phyloP scores from a whole-genome alignment of 441 rosid genomes.

The Syzygium malaccense region DNA sequence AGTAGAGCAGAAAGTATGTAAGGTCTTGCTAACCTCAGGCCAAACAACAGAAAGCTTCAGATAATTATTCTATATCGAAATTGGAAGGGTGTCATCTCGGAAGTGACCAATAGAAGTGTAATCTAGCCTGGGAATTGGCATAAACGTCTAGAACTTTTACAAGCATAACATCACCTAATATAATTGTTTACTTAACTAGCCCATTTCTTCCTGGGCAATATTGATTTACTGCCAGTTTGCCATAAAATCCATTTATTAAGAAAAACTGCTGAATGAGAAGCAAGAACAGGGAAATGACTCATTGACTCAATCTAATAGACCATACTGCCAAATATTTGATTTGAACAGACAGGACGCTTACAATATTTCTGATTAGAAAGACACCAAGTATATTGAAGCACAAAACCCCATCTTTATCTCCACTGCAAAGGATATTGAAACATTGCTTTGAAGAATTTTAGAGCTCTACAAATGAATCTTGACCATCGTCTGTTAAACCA shows the following conservation, averaged over 20 bases:
- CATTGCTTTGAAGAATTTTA: no score
- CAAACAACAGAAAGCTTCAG: neutral
- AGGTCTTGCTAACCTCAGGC: neutral
- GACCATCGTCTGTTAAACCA: no score
- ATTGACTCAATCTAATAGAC: no score
- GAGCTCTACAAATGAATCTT: no score
- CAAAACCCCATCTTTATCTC: no score
- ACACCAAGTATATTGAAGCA: no score
- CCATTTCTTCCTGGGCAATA: neutral
- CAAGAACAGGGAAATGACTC: neutral
- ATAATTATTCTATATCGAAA: neutral
- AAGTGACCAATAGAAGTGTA: neutral
- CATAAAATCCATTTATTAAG: neutral
- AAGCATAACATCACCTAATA: neutral
- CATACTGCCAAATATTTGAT: no score
- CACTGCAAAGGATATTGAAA: no score
- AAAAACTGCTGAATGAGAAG: neutral
- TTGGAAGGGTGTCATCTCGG: accelerated
- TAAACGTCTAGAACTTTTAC: neutral
- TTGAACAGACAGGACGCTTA: no score
- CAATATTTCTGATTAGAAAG: no score
- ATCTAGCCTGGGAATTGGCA: neutral
- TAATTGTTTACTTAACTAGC: neutral
- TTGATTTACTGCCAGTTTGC: no score
- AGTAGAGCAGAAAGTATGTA: accelerated